Evolutionary conservation across 352 stramenopile genomes (phyloP).

Genomic region (Pythium plurisporium): DNA sequence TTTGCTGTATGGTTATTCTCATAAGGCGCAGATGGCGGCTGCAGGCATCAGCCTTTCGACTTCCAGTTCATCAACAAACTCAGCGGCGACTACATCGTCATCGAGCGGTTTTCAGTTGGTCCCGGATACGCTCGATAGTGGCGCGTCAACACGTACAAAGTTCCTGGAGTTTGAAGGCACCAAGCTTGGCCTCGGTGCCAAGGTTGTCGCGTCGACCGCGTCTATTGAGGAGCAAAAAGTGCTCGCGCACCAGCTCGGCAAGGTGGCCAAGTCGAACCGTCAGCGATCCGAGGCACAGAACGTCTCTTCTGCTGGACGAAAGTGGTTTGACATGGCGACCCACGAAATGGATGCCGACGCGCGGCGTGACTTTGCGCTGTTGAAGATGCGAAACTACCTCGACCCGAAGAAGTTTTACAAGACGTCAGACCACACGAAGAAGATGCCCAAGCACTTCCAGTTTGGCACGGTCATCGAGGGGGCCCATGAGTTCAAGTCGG

Average conservation of each 20-base stretch:
- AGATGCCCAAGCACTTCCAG: slow-evolving; percentile 88
- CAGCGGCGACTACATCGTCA: background rate
- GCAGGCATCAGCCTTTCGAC: slow-evolving; percentile 19
- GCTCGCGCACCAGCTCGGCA: slow-evolving; percentile 34
- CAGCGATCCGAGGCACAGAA: slow-evolving; percentile 50
- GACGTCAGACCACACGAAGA: slow-evolving; percentile 79
- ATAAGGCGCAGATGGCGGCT: slow-evolving; percentile 25
- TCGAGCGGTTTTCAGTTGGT: slow-evolving; percentile 10
- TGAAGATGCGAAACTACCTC: slow-evolving; percentile 94
- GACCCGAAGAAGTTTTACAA: slow-evolving; percentile 98
- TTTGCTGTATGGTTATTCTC: background rate
- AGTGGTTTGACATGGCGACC: slow-evolving; percentile 92
- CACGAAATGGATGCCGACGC: slow-evolving; percentile 86
- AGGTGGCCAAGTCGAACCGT: slow-evolving; percentile 35
- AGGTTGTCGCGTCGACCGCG: slow-evolving; percentile 39
- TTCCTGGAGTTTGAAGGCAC: slow-evolving; percentile 46
- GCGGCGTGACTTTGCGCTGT: slow-evolving; percentile 87
- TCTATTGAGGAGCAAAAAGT: slow-evolving; percentile 44
- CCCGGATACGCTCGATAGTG: slow-evolving; percentile 52
- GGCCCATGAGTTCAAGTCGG: slow-evolving; percentile 85
- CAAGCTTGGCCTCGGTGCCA: slow-evolving; percentile 29
- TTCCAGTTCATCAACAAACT: background rate
- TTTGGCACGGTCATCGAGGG: slow-evolving; percentile 92
- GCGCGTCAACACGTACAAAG: slow-evolving; percentile 39
- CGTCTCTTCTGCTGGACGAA: slow-evolving; percentile 54